Percentiles rank a stretch among this genome's conserved stretches.
Conservation (phyloP, 805 yeast species). For the Candida jianshihensis region DNA sequence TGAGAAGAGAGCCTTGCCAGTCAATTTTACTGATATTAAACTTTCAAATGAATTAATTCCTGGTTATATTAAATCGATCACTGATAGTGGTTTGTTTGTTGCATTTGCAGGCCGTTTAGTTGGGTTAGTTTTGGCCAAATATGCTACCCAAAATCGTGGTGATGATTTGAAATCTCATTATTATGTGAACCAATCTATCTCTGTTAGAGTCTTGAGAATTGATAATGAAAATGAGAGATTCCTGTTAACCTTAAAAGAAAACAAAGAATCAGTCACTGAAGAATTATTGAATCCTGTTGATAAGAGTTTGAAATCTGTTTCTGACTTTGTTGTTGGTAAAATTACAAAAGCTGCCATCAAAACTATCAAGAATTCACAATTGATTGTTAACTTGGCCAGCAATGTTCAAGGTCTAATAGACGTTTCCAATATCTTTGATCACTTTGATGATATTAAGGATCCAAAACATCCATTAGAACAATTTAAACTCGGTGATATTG, state of each 20-base stretch:
- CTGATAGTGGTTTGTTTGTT: constrained; percentile 78
- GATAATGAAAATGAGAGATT: constrained; percentile 71
- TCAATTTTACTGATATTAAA: constrained; percentile 48
- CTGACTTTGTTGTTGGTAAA: constrained; percentile 55
- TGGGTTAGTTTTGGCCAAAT: constrained; percentile 75
- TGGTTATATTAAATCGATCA: constrained; percentile 75
- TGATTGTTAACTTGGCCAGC: constrained; percentile 71
- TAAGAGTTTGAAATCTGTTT: constrained; percentile 34
- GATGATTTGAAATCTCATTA: constrained; percentile 51
- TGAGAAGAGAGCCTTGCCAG: constrained; percentile 45
- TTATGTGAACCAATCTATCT: constrained; percentile 61
- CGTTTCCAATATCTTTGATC: constrained; percentile 58
- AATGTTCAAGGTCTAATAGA: constrained; percentile 77
- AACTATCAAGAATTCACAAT: constrained; percentile 62
- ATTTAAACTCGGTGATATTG: constrained; percentile 49
- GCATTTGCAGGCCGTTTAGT: constrained; percentile 74
- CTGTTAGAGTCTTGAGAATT: constrained; percentile 55
- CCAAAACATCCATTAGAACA: constrained; percentile 48
- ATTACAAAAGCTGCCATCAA: constrained; percentile 54
- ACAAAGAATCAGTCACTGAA: constrained; percentile 19
- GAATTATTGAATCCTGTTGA: constrained; percentile 59
- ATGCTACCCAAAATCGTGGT: constrained; percentile 48
- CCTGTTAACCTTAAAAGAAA: constrained; percentile 51
- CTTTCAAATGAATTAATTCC: constrained; percentile 41
- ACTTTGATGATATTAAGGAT: constrained; percentile 48